Conservation (phyloP, 768 basidiomycete genomes). For the Amanita rubescens region DNA sequence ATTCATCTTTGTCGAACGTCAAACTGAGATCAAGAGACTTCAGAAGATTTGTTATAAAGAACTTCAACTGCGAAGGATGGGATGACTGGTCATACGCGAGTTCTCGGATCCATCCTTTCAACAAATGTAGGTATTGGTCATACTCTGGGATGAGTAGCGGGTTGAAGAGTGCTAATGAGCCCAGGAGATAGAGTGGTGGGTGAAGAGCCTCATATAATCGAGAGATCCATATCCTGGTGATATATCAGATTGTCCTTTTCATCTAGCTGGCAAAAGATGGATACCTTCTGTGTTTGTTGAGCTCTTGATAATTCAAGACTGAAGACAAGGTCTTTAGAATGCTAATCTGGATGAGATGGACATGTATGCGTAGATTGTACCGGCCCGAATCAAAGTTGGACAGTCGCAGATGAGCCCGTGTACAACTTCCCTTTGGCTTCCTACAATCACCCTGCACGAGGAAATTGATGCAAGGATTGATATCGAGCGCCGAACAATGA, state of each 20-base stretch:
- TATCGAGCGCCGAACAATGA: conserved; percentile 18
- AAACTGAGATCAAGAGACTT: conserved; percentile 31
- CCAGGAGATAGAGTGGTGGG: conserved; percentile 39
- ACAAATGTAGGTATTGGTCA: conserved; percentile 24
- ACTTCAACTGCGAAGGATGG: conserved; percentile 4
- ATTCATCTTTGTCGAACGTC: conserved; percentile 27
- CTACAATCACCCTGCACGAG: conserved; percentile 26
- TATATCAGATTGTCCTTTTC: background rate
- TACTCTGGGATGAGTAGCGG: conserved; percentile 31
- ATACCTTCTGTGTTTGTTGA: background rate
- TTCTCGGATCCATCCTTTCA: conserved; percentile 40
- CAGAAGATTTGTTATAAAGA: conserved; percentile 34
- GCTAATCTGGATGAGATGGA: conserved; percentile 42
- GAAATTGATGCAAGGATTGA: conserved; percentile 19
- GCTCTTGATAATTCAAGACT: conserved; percentile 10
- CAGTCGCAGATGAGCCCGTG: conserved; percentile 26
- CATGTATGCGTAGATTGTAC: conserved; percentile 35
- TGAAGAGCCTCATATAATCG: conserved; percentile 42
- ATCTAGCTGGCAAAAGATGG: background rate
- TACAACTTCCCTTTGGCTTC: conserved; percentile 23
- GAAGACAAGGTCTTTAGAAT: conserved; percentile 31
- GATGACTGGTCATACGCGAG: conserved; percentile 28
- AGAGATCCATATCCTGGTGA: conserved; percentile 35
- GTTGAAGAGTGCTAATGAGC: conserved; percentile 31
- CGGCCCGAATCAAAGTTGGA: conserved; percentile 16